phyloP scores from a whole-genome alignment of 2,329 filamentous ascomycete genomes.

The Didymella exigua region DNA sequence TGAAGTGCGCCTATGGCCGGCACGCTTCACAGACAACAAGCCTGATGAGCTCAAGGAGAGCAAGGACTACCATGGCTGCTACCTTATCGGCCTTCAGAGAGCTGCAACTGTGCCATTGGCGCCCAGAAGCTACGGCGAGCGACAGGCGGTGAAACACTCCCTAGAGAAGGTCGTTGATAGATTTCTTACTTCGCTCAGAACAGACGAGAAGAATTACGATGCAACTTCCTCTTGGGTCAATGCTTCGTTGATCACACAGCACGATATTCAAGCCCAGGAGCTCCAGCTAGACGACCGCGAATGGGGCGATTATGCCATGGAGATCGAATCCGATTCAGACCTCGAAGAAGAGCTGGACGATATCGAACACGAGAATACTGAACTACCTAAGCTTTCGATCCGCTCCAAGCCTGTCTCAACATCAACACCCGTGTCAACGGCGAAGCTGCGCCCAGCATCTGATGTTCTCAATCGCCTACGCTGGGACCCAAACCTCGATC shows the following conservation, averaged over 20 bases:
- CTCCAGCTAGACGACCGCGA: constrained; percentile 56
- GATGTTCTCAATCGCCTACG: constrained; percentile 57
- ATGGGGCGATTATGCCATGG: constrained; percentile 57
- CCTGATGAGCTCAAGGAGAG: constrained; percentile 20
- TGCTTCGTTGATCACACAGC: constrained; percentile 37
- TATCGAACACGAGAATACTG: constrained; percentile 19
- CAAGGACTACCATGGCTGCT: constrained; percentile 63
- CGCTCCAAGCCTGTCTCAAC: constrained; percentile 22
- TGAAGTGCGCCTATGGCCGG: constrained; percentile 66
- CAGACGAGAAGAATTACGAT: constrained; percentile 47
- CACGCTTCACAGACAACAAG: constrained; percentile 55
- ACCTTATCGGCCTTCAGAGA: constrained; percentile 63
- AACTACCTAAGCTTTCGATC: constrained; percentile 22
- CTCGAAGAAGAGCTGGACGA: constrained; percentile 37
- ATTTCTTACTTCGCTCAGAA: constrained; percentile 45
- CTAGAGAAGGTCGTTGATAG: constrained; percentile 48
- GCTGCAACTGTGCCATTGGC: neutral
- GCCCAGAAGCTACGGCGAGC: constrained; percentile 42
- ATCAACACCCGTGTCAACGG: constrained; percentile 29
- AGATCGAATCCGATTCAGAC: constrained; percentile 49
- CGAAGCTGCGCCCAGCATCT: constrained; percentile 45
- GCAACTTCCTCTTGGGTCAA: constrained; percentile 43
- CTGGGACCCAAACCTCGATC: constrained; percentile 56
- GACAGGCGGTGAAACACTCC: constrained; percentile 50
- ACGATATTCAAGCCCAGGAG: constrained; percentile 42